phyloP scores from a whole-genome alignment of 306 rosid species.

The Cicer arietinum region DNA sequence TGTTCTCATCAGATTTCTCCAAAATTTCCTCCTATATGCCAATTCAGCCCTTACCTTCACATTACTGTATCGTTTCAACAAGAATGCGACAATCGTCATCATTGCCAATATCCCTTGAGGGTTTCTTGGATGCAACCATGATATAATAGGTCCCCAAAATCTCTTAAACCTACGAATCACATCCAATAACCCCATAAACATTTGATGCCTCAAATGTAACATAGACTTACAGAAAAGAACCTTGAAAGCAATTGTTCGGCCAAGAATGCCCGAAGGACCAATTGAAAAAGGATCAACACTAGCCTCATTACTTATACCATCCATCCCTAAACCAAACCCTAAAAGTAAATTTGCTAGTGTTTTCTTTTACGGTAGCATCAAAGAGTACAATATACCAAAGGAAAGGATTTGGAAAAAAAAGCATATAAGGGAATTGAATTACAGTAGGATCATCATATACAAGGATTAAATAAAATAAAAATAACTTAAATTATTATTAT shows the following conservation, averaged over 20 bases:
- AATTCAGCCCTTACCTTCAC: constrained; percentile 82
- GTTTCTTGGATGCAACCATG: constrained; percentile 84
- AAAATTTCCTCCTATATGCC: constrained; percentile 92
- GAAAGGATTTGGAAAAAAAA: too few relatives aligned
- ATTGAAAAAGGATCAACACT: constrained; percentile 72
- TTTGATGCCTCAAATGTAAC: constrained; percentile 67
- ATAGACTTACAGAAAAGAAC: constrained; percentile 80
- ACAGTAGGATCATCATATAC: too few relatives aligned
- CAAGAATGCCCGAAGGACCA: constrained; percentile 82
- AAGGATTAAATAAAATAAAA: too few relatives aligned
- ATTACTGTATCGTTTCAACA: constrained; percentile 78
- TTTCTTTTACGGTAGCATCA: too few relatives aligned
- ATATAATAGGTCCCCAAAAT: constrained; percentile 52
- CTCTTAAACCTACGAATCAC: constrained; percentile 58
- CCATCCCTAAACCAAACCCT: constrained; percentile 57
- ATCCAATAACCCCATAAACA: constrained; percentile 47
- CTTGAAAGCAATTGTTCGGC: constrained; percentile 77
- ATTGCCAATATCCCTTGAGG: constrained; percentile 92
- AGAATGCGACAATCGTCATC: constrained; percentile 82
- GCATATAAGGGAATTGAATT: too few relatives aligned
- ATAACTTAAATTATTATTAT: too few relatives aligned
- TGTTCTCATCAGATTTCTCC: constrained; percentile 95
- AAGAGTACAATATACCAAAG: too few relatives aligned
- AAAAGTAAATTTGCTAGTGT: not conserved
- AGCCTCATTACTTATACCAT: constrained; percentile 80